A percentile compares a stretch with the other conserved stretches of the same genome.
Conservation (phyloP, 768 basidiomycete species). For the Holtermanniella nyarrowii region DNA sequence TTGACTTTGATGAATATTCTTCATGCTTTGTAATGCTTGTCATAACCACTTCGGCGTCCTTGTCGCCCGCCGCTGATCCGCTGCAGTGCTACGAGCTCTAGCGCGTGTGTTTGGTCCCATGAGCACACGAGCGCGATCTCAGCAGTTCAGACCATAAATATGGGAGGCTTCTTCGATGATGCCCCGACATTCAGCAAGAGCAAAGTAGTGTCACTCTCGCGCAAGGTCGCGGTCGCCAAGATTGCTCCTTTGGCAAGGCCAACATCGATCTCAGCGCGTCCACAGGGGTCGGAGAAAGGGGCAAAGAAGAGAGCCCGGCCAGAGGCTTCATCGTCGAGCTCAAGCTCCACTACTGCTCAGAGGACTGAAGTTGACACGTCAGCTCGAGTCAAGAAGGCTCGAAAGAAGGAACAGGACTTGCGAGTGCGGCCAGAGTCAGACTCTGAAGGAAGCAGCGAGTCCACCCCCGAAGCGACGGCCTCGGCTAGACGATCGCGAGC, state of each 20-base stretch:
- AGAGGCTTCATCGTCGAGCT: neutral
- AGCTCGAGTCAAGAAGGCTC: neutral
- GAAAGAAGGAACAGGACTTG: neutral
- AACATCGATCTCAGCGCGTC: neutral
- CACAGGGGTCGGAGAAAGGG: neutral
- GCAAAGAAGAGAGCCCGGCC: neutral
- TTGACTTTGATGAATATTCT: too few species aligned
- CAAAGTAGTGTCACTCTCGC: neutral
- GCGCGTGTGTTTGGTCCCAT: too few species aligned
- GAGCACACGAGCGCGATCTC: too few species aligned
- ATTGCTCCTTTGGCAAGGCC: too few species aligned
- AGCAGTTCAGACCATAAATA: too few species aligned
- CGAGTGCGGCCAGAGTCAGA: neutral
- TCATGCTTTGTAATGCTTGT: too few species aligned
- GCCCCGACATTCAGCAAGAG: neutral
- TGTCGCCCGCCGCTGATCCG: too few species aligned
- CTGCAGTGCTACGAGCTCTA: too few species aligned
- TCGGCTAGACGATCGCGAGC: too few species aligned
- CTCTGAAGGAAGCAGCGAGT: neutral
- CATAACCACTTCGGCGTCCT: too few species aligned
- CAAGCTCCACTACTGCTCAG: neutral
- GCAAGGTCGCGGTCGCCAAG: neutral
- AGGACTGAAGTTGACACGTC: neutral
- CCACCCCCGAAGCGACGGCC: neutral
- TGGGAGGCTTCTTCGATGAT: neutral